Conservation (phyloP, 331 rosid species). For the Erythrophleum ivorense region DNA sequence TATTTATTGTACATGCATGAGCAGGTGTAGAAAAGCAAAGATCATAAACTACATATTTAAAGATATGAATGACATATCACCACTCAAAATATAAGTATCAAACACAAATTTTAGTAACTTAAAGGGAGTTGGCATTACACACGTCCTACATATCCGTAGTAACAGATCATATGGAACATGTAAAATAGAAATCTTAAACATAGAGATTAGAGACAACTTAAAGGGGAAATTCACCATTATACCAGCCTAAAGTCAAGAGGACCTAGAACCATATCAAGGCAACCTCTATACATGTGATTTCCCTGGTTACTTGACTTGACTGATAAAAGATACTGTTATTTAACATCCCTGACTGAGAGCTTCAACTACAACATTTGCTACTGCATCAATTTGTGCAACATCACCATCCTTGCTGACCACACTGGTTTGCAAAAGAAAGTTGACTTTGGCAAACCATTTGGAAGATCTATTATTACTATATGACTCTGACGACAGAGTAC, state of each 20-base stretch:
- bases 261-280: not conserved
- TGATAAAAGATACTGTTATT: not conserved
- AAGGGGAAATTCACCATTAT: not conserved
- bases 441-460: not conserved
- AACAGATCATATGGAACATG: not conserved
- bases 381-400: not conserved
- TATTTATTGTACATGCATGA: not conserved
- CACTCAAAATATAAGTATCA: not conserved
- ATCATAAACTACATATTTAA: not conserved
- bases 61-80: not conserved
- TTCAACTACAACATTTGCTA: not conserved
- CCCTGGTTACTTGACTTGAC: slow-evolving; percentile 1
- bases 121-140: not conserved
- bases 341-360: not conserved
- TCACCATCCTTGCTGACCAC: not conserved
- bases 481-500: not conserved
- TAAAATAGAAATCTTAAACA: not conserved
- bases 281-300: not conserved
- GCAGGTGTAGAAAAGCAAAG: not conserved
- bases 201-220: slow-evolving; percentile 8
- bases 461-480: not conserved
- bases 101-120: not conserved
- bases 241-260: not conserved
- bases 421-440: not conserved
- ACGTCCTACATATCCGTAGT: not conserved